Percentiles rank a stretch among this genome's conserved stretches.
Conservation (phyloP, 768 basidiomycete species). For the Ramaria rubella region DNA sequence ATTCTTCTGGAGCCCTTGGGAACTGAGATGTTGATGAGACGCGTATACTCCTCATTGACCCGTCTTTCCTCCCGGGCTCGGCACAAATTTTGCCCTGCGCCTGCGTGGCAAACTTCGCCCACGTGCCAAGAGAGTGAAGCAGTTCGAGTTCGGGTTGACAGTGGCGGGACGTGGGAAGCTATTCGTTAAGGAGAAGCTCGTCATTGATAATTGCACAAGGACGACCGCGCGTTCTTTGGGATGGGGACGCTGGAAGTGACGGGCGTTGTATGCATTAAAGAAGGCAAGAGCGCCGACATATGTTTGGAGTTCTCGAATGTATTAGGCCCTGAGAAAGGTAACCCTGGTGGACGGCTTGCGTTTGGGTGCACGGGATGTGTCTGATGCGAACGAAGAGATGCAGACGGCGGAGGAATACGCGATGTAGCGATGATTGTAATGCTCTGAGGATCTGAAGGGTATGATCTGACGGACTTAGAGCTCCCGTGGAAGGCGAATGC, state of each 20-base stretch:
- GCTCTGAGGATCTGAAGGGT: slow-evolving; percentile 80
- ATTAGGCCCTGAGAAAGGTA: slow-evolving; percentile 61
- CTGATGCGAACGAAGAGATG: slow-evolving; percentile 51
- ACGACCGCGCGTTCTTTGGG: slow-evolving; percentile 69
- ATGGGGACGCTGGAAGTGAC: slow-evolving; percentile 58
- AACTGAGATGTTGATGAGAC: slow-evolving; percentile 51
- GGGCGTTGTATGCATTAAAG: slow-evolving; percentile 48
- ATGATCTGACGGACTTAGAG: slow-evolving; percentile 59
- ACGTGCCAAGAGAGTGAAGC: slow-evolving; percentile 24
- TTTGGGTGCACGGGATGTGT: slow-evolving; percentile 65
- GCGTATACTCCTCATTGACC: slow-evolving; percentile 51
- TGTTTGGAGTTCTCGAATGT: slow-evolving; percentile 71
- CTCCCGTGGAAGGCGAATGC: slow-evolving; percentile 74
- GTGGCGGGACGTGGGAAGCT: slow-evolving; percentile 59
- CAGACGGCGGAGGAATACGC: slow-evolving; percentile 59
- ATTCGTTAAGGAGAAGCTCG: slow-evolving; percentile 59
- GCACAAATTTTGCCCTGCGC: slow-evolving; percentile 54
- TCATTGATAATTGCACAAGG: slow-evolving; percentile 76
- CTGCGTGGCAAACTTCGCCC: slow-evolving; percentile 57
- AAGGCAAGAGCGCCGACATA: slow-evolving; percentile 48
- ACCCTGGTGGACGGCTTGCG: slow-evolving; percentile 52
- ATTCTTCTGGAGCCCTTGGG: slow-evolving; percentile 22
- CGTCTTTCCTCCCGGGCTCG: slow-evolving; percentile 46
- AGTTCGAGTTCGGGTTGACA: slow-evolving; percentile 66
- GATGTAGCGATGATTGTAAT: slow-evolving; percentile 67